Percentiles rank a stretch among this genome's conserved stretches.
phyloP scores from a whole-genome alignment of 768 basidiomycete species.

The Pulveroboletus sp. region DNA sequence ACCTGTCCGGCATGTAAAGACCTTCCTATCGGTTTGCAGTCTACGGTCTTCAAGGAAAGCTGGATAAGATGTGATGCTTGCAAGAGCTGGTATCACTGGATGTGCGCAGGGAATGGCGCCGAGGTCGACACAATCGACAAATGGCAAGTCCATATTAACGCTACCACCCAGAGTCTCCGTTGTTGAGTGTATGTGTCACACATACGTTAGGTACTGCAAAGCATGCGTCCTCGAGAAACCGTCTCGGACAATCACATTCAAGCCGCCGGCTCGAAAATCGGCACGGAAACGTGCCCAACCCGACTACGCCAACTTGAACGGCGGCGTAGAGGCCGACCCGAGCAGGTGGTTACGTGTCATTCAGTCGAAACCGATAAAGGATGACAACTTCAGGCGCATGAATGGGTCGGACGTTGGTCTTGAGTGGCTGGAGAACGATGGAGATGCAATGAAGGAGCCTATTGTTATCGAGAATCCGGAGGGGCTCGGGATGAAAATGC shows the following conservation, averaged over 20 bases:
- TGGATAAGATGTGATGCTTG: conserved; percentile 85
- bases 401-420: conserved; percentile 59
- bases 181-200: conserved; percentile 14
- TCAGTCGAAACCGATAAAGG: conserved; percentile 59
- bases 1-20: conserved; percentile 51
- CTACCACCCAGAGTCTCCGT: conserved; percentile 11
- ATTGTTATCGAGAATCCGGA: conserved; percentile 74
- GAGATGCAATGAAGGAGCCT: conserved; percentile 74
- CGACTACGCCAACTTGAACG: conserved; percentile 75
- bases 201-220: conserved; percentile 59
- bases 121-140: conserved; percentile 70
- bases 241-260: conserved; percentile 62
- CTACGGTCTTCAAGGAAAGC: conserved; percentile 54
- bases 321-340: conserved; percentile 57
- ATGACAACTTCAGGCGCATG: conserved; percentile 63
- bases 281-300: conserved; percentile 66
- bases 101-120: conserved; percentile 63
- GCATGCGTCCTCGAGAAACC: conserved; percentile 58
- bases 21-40: conserved; percentile 25
- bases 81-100: conserved; percentile 82
- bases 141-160: conserved; percentile 47
- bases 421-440: conserved; percentile 72
- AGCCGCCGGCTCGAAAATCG: conserved; percentile 77
- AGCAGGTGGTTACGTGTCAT: conserved; percentile 64
- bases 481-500: conserved; percentile 90